Evolutionary conservation across 1,139 yeast genomes (phyloP).

Genomic region (Pichia sp.): DNA sequence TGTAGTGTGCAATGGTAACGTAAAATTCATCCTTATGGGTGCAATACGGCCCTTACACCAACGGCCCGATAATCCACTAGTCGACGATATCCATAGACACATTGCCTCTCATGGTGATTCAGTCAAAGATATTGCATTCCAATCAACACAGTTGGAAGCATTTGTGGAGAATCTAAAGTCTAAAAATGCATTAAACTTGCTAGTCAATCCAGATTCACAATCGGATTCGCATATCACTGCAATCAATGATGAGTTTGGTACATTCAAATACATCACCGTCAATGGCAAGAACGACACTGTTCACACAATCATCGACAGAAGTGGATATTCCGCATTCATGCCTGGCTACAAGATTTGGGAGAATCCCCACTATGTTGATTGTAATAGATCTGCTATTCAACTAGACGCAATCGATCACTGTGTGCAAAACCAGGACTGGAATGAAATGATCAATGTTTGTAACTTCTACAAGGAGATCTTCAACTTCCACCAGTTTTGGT

Average conservation of each 20-base stretch:
- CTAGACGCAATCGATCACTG: conserved; percentile 60
- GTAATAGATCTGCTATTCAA: conserved; percentile 16
- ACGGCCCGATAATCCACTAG: conserved; percentile 19
- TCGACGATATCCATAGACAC: conserved; percentile 39
- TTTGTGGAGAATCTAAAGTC: conserved; percentile 3
- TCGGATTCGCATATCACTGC: conserved; percentile 34
- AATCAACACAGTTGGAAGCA: conserved; percentile 24
- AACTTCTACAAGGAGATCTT: conserved; percentile 51
- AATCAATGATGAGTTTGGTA: conserved; percentile 41
- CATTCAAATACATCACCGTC: conserved; percentile 47
- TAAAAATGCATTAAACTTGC: conserved; percentile 1
- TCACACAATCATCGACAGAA: conserved; percentile 57
- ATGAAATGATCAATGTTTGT: conserved; percentile 53
- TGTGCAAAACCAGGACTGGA: conserved; percentile 73
- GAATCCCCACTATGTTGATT: not conserved
- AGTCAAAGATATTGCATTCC: conserved; percentile 63
- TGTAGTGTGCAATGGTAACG: conserved; percentile 55
- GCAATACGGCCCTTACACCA: conserved; percentile 20
- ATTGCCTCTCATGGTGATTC: conserved; percentile 67
- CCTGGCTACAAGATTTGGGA: conserved; percentile 36
- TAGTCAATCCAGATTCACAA: conserved; percentile 13
- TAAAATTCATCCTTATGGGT: conserved; percentile 44
- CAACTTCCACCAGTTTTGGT: conserved; percentile 77
- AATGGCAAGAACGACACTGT: conserved; percentile 56
- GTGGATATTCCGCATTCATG: conserved; percentile 42